These are phyloP conservation scores for Tulasnella calospora DNA, from an alignment of 768 basidiomycete species.

Conservation along the genomic window DNA sequence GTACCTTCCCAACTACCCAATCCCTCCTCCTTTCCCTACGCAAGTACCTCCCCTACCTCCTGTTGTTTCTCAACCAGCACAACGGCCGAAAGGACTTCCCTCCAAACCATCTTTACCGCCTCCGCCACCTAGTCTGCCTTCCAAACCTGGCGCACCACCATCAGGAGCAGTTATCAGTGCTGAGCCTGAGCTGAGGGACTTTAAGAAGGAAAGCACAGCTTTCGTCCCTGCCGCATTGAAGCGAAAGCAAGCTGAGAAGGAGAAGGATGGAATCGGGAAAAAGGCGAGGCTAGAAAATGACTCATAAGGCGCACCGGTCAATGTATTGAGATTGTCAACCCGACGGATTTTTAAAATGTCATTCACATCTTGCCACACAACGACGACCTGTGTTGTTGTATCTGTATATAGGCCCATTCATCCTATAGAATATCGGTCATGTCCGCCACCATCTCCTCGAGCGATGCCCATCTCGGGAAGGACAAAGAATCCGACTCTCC, in stretches of 20 bases:
- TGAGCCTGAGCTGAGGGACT: slow-evolving; percentile 80
- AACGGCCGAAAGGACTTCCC: slow-evolving; percentile 23
- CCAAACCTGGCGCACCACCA: slow-evolving; percentile 28
- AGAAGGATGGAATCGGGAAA: background rate
- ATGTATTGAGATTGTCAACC: background rate
- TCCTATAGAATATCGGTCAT: too few species aligned
- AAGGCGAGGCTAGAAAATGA: slow-evolving; percentile 3
- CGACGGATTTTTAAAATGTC: background rate
- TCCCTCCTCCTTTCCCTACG: slow-evolving; percentile 1
- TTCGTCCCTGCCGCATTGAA: slow-evolving; percentile 83
- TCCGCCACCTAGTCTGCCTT: slow-evolving; percentile 7
- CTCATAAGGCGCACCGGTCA: background rate
- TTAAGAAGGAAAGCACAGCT: slow-evolving; percentile 90
- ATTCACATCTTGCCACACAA: background rate
- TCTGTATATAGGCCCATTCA: too few species aligned
- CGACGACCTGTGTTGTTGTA: background rate
- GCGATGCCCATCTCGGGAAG: too few species aligned
- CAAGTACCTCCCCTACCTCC: slow-evolving; percentile 41
- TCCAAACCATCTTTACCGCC: slow-evolving; percentile 29
- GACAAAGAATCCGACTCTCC: too few species aligned
- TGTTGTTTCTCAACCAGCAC: slow-evolving; percentile 24
- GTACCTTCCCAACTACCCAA: background rate
- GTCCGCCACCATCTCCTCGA: too few species aligned
- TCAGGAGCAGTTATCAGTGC: slow-evolving; percentile 59
- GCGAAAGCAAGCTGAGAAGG: slow-evolving; percentile 51